Conservation (phyloP, 768 basidiomycete genomes). For the Lactarius hatsudake region DNA sequence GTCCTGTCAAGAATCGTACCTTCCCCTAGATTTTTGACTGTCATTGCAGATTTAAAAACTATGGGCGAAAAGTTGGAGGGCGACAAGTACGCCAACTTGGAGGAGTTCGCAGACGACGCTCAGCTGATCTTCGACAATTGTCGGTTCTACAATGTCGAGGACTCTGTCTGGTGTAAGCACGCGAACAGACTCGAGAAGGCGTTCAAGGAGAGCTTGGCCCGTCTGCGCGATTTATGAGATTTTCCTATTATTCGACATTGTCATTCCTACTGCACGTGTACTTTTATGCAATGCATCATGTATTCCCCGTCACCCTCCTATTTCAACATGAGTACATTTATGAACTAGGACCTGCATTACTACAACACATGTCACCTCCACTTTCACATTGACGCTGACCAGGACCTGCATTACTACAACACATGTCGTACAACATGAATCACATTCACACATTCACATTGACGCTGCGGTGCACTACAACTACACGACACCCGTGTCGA, state of each 20-base stretch:
- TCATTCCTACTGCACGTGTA: slow-evolving; percentile 22
- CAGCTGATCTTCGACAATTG: slow-evolving; percentile 90
- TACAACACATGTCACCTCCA: not conserved
- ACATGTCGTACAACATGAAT: not conserved
- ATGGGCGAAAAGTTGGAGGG: slow-evolving; percentile 89
- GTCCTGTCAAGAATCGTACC: slow-evolving; percentile 30
- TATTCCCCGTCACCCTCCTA: slow-evolving; percentile 6
- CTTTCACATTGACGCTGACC: not conserved
- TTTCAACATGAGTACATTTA: not conserved
- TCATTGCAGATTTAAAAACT: slow-evolving; percentile 67
- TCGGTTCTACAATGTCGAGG: slow-evolving; percentile 79
- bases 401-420: not conserved
- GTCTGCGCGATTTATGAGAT: slow-evolving; percentile 23
- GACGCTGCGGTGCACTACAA: not conserved
- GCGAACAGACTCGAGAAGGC: slow-evolving; percentile 82
- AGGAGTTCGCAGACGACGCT: slow-evolving; percentile 74
- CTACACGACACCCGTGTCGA: not conserved
- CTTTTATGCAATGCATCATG: slow-evolving; percentile 20
- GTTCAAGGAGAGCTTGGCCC: slow-evolving; percentile 52
- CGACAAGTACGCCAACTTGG: slow-evolving; percentile 76
- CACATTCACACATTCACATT: not conserved
- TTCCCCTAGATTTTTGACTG: slow-evolving; percentile 1
- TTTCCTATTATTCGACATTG: not conserved
- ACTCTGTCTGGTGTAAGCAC: slow-evolving; percentile 75
- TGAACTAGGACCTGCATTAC: not conserved